Evolutionary conservation across 495 filamentous ascomycete species (phyloP), one percentile per base, ranked within the genome.

Genomic region (Penicillium goetzii): DNA sequence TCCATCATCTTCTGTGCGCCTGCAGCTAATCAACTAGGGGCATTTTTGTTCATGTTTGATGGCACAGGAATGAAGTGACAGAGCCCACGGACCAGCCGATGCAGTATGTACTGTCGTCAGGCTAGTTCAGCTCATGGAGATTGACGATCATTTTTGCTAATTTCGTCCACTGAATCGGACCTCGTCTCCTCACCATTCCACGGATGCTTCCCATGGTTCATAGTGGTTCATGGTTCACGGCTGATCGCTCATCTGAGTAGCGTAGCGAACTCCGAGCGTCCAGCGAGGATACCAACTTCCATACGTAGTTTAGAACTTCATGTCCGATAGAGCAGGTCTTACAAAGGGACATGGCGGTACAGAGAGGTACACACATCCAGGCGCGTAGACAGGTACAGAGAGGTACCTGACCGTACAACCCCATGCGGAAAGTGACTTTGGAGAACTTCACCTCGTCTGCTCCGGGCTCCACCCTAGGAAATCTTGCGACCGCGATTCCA

Each of bases 391-490:
- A 45, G 23, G 19, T 38, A 43, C 45, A 14, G 34, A 36, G 52
- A 63, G 43, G 64, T 67, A 67, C 57, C 53, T 53, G 5, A 23
- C 40, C 28, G 2, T 10, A 23, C 33, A 19, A 3, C 7, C 21
- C 26, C 17, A 5, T 28, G 34, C 11, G 43, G 23, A 57, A 49
- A 52, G 56, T 60, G 36, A 63, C 38, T 45, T 56, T 32, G 61
- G 61, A 61, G 47, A 64, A 68, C 58, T 28, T 64, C 33, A 17
- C 34, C 28, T 49, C 14, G 56, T 52, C 33, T 36, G 19, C 43
- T 47, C 61, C 58, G n/a, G 32, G 52, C 8, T 28, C 51, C 51
- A 30, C 17, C 14, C 30, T 9, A 55, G 30, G n/a, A 33, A 32
- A 36, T 55, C 52, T 23, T n/a, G 28, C 52, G 52, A 47, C n/a